A percentile compares a stretch with the other conserved stretches of the same genome.
Evolutionary conservation across 352 stramenopile genomes (phyloP).

Genomic region (Globisporangium viniferum): DNA sequence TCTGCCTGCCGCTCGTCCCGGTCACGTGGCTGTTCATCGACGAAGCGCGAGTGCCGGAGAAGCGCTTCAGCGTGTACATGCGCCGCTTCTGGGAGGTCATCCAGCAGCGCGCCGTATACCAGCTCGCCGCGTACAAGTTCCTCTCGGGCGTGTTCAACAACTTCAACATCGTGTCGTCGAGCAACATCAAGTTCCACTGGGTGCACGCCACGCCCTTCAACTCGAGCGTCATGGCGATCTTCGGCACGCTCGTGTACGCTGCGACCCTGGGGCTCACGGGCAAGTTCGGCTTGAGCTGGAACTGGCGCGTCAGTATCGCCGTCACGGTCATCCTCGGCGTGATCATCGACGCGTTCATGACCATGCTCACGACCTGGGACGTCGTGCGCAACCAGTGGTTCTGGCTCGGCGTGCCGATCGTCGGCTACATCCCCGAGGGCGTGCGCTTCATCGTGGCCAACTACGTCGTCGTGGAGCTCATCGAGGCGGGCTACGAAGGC

Average conservation of each 20-base stretch:
- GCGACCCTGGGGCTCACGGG: conserved; percentile 35
- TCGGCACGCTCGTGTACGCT: conserved; percentile 42
- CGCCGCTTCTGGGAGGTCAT: conserved; percentile 42
- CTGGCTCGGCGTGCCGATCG: conserved; percentile 49
- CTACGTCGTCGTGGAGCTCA: conserved; percentile 64
- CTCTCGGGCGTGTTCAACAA: conserved; percentile 54
- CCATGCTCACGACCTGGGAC: conserved; percentile 53
- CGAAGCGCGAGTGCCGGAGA: conserved; percentile 9
- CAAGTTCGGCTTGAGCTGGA: conserved; percentile 51
- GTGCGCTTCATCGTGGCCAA: conserved; percentile 58
- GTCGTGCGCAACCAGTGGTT: conserved; percentile 63
- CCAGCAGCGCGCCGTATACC: conserved; percentile 50
- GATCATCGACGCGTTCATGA: conserved; percentile 40
- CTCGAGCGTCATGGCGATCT: conserved; percentile 45
- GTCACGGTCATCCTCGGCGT: conserved; percentile 24
- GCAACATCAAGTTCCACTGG: conserved; percentile 52
- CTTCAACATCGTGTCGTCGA: conserved; percentile 52
- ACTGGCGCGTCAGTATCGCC: conserved; percentile 52
- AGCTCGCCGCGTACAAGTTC: conserved; percentile 63
- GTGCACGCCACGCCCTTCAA: conserved; percentile 56
- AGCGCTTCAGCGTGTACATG: conserved; percentile 28
- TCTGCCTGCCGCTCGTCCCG: conserved; percentile 30
- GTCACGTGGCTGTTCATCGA: conserved; percentile 27
- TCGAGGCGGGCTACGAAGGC: conserved; percentile 45
- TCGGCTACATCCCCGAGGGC: conserved; percentile 46